Evolutionary conservation across 1,139 yeast genomes (phyloP), one percentile per base, ranked within the genome.

Genomic region (Suhomyces yuchorum): DNA sequence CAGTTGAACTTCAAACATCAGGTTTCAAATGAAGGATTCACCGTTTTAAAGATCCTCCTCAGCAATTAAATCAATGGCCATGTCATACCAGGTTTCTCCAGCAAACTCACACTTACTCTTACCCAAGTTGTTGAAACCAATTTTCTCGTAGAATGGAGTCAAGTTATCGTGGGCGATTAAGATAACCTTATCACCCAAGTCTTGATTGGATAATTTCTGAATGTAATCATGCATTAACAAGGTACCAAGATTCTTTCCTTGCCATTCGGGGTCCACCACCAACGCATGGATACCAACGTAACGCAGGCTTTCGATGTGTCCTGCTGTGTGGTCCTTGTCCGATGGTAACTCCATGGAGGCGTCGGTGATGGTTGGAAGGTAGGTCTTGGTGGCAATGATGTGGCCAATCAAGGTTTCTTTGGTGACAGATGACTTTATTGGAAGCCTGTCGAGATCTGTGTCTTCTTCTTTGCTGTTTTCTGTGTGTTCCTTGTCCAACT

Each of bases 131-230:
- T 72, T 70, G 64, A 92, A 92, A 0, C 96, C 97, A 42, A 89
- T 76, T 56, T 86, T 80, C 58, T 83, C 84, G 67, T 92, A 92
- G 65, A 91, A 91, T 22, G 88, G 85, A 15, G 85, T 70, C 61
- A 90, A 74, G 11, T 77, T 73, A 46, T 82, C 80, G 61, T 87
- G 91, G 30, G 91, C 88, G 53, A 92, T 78, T 40, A 93, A 74
- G 4, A 85, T 80, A 46, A 93, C 83, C 58, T 82, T 79, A 56
- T 85, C 89, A 44, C 96, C 97, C 55, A 90, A 83, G 58, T 85
- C 90, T 63, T 90, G 96, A 63, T 91, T 90, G 39, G 91, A 82
- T 66, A 93, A 74, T 60, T 92, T 89, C 67, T 93, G 97, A 54
- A 92, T 81, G 68, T 89, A 93, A 69, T 93, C 99, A 58, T 87